These are phyloP conservation scores for Colletotrichum horii DNA, from an alignment of 2,329 filamentous ascomycete species.

Conservation along the genomic window DNA sequence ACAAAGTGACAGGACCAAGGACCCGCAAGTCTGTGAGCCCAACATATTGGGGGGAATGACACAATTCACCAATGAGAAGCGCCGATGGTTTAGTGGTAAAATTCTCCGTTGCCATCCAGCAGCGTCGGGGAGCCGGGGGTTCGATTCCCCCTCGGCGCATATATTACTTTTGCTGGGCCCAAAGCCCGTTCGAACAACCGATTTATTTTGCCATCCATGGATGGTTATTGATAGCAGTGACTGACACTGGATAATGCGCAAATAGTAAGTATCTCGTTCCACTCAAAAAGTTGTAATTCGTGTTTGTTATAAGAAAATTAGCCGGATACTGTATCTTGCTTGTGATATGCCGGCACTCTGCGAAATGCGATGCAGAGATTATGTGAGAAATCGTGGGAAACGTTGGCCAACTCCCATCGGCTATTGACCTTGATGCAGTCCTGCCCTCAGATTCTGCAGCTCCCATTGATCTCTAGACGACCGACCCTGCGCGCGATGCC, in stretches of 20 bases:
- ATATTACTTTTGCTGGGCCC: background rate
- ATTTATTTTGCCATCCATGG: background rate
- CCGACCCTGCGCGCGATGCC: background rate
- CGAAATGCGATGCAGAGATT: background rate
- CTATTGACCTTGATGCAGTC: background rate
- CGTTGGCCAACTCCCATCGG: background rate
- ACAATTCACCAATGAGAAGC: background rate
- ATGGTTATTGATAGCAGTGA: background rate
- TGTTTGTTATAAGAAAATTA: background rate
- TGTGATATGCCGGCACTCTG: background rate
- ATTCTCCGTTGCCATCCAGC: constrained; percentile 1
- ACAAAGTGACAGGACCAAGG: too few relatives aligned
- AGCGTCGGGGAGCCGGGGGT: constrained; percentile 5
- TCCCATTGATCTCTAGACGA: background rate
- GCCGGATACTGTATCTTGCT: background rate
- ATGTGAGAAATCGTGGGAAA: background rate
- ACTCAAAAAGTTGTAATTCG: background rate
- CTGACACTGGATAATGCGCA: background rate
- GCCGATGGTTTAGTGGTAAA: constrained; percentile 8
- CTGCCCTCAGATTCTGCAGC: background rate
- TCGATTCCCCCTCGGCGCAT: background rate
- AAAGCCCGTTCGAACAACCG: background rate
- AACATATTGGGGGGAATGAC: too few relatives aligned
- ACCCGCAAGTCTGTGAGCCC: too few relatives aligned
- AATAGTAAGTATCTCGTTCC: background rate